Percentiles rank a stretch among this genome's conserved stretches.
Evolutionary conservation across 2,329 filamentous ascomycete genomes (phyloP).

Genomic region (Alternaria triticimaculans): DNA sequence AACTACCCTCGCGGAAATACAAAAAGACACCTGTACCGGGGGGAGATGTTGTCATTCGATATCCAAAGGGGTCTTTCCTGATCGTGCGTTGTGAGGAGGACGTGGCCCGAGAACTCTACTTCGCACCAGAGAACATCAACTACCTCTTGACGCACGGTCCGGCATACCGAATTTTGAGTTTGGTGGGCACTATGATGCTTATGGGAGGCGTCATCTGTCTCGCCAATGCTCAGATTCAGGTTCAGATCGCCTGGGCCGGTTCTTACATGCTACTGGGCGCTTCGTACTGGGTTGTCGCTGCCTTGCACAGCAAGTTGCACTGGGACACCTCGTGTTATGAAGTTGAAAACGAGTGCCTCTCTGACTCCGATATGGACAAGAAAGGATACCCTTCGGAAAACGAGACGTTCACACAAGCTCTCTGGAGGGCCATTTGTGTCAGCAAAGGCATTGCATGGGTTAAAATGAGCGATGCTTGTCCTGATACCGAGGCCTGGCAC

Average conservation of each 20-base stretch:
- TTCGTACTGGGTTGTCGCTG: slow-evolving; percentile 60
- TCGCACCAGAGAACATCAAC: slow-evolving; percentile 58
- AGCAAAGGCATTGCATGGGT: slow-evolving; percentile 55
- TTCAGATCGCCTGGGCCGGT: slow-evolving; percentile 58
- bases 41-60: slow-evolving; percentile 58
- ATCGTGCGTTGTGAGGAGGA: slow-evolving; percentile 59
- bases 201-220: slow-evolving; percentile 61
- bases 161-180: slow-evolving; percentile 55
- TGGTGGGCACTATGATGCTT: slow-evolving; percentile 59
- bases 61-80: slow-evolving; percentile 59
- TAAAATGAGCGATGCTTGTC: slow-evolving; percentile 48
- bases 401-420: slow-evolving; percentile 54
- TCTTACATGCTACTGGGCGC: slow-evolving; percentile 59
- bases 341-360: slow-evolving; percentile 48
- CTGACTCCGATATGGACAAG: slow-evolving; percentile 41
- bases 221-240: slow-evolving; percentile 56
- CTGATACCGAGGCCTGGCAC: slow-evolving; percentile 51
- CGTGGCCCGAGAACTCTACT: slow-evolving; percentile 59
- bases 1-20: slow-evolving; percentile 48
- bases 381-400: slow-evolving; percentile 45
- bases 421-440: slow-evolving; percentile 58
- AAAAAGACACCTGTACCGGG: slow-evolving; percentile 40
- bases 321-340: slow-evolving; percentile 57
- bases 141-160: slow-evolving; percentile 52
- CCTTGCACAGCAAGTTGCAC: slow-evolving; percentile 54